phyloP scores from a whole-genome alignment of 1,284 basidiomycete genomes.

The Cryptococcus sp. region DNA sequence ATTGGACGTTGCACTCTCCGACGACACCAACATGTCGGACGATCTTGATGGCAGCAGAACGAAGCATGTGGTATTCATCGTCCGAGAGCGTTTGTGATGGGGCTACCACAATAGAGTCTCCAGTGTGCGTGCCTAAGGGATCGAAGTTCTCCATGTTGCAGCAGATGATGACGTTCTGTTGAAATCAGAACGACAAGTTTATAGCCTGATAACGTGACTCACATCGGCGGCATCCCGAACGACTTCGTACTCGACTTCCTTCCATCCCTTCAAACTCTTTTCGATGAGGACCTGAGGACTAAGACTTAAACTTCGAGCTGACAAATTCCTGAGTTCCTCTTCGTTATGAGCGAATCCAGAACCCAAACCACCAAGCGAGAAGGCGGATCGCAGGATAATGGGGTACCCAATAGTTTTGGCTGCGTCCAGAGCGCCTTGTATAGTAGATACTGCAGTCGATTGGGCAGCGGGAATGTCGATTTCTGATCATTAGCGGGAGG shows the following conservation, averaged over 20 bases:
- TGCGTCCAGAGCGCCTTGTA: conserved; percentile 85
- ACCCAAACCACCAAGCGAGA: conserved; percentile 96
- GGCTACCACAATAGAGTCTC: conserved; percentile 99
- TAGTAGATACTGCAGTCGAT: conserved; percentile 95
- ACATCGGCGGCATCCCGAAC: conserved; percentile 95
- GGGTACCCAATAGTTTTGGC: conserved; percentile 93
- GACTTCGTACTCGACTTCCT: conserved; percentile 99
- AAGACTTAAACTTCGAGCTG: conserved; percentile 84
- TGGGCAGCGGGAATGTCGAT: conserved; percentile 97
- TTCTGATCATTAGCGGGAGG: conserved; percentile 52
- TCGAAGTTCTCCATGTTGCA: conserved; percentile 99
- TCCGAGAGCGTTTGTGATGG: conserved; percentile 97
- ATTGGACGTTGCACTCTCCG: conserved; percentile 91
- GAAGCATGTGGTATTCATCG: conserved; percentile 98
- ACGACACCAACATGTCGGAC: conserved; percentile 97
- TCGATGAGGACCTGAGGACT: conserved; percentile 97
- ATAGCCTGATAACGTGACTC: conserved; percentile 39
- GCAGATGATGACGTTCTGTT: conserved; percentile 80
- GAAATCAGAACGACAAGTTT: conserved; percentile 6
- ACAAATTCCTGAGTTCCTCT: conserved; percentile 90
- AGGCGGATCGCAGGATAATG: conserved; percentile 96
- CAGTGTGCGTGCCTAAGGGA: conserved; percentile 98
- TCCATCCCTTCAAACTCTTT: conserved; percentile 99
- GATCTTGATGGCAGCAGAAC: conserved; percentile 94
- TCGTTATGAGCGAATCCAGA: conserved; percentile 96